Percentiles rank a stretch among this genome's conserved stretches.
These are phyloP conservation scores for Aspergillus hancockii DNA, from an alignment of 495 filamentous ascomycete species.

Conservation along the genomic window DNA sequence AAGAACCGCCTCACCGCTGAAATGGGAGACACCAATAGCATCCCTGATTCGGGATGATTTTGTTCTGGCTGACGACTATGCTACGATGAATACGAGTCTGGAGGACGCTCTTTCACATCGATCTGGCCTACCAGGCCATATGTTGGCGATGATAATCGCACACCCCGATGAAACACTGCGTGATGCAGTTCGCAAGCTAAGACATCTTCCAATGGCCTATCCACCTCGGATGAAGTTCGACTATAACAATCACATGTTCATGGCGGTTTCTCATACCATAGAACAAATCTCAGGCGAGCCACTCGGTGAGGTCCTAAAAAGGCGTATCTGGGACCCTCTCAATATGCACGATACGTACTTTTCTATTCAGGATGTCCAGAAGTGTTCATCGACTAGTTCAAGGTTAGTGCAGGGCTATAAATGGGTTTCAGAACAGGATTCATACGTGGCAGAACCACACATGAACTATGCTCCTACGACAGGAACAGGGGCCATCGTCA, in stretches of 20 bases:
- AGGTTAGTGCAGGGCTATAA: conserved; percentile 24
- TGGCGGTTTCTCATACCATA: conserved; percentile 42
- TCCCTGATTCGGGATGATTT: conserved; percentile 56
- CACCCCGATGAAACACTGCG: conserved; percentile 10
- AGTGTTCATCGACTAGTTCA: neutral
- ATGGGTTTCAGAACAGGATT: conserved; percentile 12
- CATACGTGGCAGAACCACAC: conserved; percentile 16
- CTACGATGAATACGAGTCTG: conserved; percentile 45
- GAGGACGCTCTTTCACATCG: conserved; percentile 55
- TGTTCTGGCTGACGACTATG: conserved; percentile 44
- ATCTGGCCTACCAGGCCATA: conserved; percentile 45
- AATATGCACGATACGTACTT: conserved; percentile 42
- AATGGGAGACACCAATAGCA: conserved; percentile 51
- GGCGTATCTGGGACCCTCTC: conserved; percentile 50
- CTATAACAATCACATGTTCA: conserved; percentile 56
- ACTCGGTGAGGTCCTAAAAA: conserved; percentile 40
- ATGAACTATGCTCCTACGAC: conserved; percentile 34
- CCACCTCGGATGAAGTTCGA: conserved; percentile 39
- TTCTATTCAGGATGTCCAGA: conserved; percentile 28
- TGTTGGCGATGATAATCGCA: conserved; percentile 12
- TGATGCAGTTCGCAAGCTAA: conserved; percentile 33
- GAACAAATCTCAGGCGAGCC: conserved; percentile 40
- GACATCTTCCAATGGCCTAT: conserved; percentile 37
- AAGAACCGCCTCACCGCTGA: conserved; percentile 30
- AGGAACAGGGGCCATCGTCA: conserved; percentile 53